These are phyloP conservation scores for Udeniomyces megalosporus DNA, from an alignment of 768 basidiomycete genomes.

Conservation along the genomic window DNA sequence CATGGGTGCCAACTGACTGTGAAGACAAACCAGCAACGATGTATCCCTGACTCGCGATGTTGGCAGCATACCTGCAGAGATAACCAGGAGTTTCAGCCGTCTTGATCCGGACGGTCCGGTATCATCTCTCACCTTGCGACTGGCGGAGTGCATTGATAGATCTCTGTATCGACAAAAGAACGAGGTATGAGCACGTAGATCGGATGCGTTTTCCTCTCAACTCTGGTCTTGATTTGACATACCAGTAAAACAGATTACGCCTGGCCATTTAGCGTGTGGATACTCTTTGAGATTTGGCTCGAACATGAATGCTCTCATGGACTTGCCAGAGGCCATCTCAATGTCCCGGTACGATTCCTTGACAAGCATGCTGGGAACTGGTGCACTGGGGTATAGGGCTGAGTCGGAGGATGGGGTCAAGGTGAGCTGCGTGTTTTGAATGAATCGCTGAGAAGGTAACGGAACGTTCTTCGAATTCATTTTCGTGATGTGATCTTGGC, in stretches of 20 bases:
- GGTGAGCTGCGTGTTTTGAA: too few species aligned
- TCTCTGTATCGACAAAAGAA: constrained; percentile 27
- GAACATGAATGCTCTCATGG: constrained; percentile 68
- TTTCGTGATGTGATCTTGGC: too few species aligned
- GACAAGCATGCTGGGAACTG: constrained; percentile 34
- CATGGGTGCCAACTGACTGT: too few species aligned
- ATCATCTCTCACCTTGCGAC: constrained; percentile 46
- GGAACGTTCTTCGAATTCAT: too few species aligned
- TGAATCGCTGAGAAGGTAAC: too few species aligned
- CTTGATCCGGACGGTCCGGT: neutral
- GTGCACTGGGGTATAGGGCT: too few species aligned
- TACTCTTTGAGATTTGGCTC: constrained; percentile 63
- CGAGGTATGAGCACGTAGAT: neutral
- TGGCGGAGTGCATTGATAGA: constrained; percentile 69
- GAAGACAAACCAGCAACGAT: constrained; percentile 28
- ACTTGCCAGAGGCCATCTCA: constrained; percentile 43
- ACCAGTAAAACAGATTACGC: constrained; percentile 42
- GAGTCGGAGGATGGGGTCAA: too few species aligned
- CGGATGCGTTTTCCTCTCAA: neutral
- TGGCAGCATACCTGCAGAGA: constrained; percentile 44
- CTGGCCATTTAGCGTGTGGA: constrained; percentile 33
- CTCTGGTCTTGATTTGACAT: neutral
- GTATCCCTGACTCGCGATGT: constrained; percentile 48
- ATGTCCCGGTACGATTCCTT: constrained; percentile 62
- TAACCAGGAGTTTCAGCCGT: neutral